Percentiles rank a stretch among this genome's conserved stretches.
Conservation (phyloP, 2,329 filamentous ascomycete species). For the Colletotrichum viniferum region DNA sequence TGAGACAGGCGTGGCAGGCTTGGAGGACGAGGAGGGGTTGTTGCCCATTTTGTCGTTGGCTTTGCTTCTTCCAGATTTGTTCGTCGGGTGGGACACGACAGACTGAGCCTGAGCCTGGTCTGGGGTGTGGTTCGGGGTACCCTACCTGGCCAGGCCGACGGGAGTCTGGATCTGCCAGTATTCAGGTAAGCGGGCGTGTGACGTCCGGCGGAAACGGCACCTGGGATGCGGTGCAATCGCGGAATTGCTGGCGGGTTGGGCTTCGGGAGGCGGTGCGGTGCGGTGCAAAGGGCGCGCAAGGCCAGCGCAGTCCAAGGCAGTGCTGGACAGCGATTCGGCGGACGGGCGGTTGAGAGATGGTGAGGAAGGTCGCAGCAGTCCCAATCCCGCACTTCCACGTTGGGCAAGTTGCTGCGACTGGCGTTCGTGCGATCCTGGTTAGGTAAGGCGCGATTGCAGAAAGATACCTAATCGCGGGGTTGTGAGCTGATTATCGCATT, state of each 20-base stretch:
- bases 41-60: conserved; percentile 35
- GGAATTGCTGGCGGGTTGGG: neutral
- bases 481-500: conserved; percentile 9
- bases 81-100: conserved; percentile 17
- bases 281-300: neutral
- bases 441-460: conserved; percentile 13
- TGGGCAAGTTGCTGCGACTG: conserved; percentile 7
- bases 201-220: conserved; percentile 8
- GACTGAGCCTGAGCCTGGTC: conserved; percentile 1
- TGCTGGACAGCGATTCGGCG: conserved; percentile 2
- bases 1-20: conserved; percentile 34
- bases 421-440: conserved; percentile 12
- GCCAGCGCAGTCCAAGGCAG: neutral
- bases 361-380: neutral
- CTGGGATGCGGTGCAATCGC: neutral
- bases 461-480: conserved; percentile 9
- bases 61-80: conserved; percentile 10
- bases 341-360: neutral
- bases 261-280: neutral
- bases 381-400: conserved; percentile 14
- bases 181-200: conserved; percentile 12
- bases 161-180: conserved; percentile 3
- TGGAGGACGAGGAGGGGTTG: conserved; percentile 36
- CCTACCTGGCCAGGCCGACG: neutral
- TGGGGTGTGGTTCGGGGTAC: conserved; percentile 25